Conservation (phyloP, 352 stramenopile species). For the Phytophthora foliorum region DNA sequence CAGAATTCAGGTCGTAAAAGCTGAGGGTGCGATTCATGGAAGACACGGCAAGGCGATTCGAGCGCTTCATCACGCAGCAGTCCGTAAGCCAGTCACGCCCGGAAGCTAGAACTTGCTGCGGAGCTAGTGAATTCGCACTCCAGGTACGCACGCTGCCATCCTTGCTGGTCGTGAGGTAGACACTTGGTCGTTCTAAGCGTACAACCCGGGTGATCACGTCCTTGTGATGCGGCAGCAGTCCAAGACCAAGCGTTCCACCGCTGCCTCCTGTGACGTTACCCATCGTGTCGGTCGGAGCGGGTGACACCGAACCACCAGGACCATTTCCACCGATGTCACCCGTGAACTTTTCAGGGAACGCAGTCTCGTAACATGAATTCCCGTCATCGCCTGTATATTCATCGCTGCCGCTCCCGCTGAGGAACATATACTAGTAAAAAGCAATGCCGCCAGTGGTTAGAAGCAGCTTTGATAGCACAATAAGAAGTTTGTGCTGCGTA, state of each 20-base stretch:
- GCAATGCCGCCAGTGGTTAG: conserved; percentile 1
- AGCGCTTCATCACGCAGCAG: conserved; percentile 82
- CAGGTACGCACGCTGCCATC: conserved; percentile 81
- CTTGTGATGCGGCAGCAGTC: conserved; percentile 64
- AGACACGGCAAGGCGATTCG: conserved; percentile 80
- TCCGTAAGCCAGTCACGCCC: conserved; percentile 86
- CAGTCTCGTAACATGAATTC: conserved; percentile 72
- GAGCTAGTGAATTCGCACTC: conserved; percentile 74
- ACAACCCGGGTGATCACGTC: conserved; percentile 79
- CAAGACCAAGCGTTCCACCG: conserved; percentile 32
- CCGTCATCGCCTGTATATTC: conserved; percentile 75
- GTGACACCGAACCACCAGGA: conserved; percentile 7
- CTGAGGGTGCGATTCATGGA: conserved; percentile 83
- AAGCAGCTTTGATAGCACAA: neutral
- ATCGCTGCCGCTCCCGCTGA: conserved; percentile 72
- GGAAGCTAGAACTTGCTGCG: conserved; percentile 69
- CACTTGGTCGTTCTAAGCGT: conserved; percentile 69
- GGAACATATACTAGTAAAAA: conserved; percentile 78
- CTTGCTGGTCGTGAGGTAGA: conserved; percentile 82
- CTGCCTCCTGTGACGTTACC: conserved; percentile 35
- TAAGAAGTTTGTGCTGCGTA: conserved; percentile 26
- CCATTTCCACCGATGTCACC: conserved; percentile 35
- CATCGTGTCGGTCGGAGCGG: conserved; percentile 30
- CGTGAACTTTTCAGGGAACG: conserved; percentile 60
- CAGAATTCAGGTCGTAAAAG: conserved; percentile 81